Evolutionary conservation across 2,329 filamentous ascomycete species (phyloP).

Genomic region (Dactylella cylindrospora): DNA sequence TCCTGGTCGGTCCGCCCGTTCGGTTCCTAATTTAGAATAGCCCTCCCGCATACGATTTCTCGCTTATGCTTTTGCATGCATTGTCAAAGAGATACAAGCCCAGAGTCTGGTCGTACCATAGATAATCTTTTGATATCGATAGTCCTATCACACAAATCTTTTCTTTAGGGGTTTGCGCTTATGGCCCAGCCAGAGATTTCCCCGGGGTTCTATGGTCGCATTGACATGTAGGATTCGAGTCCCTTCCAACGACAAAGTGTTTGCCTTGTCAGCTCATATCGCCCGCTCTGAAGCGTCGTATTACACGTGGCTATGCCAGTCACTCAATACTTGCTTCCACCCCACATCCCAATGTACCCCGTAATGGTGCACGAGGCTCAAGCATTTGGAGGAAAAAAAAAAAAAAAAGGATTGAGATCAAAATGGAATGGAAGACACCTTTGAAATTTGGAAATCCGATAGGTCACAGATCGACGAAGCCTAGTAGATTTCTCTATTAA

Average conservation of each 20-base stretch:
- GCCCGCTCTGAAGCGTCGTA: slow-evolving; percentile 8
- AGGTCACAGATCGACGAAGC: slow-evolving; percentile 6
- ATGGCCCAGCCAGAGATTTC: slow-evolving; percentile 12
- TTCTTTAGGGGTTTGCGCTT: slow-evolving; percentile 32
- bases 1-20: too few species aligned
- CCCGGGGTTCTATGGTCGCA: slow-evolving; percentile 3
- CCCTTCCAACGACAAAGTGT: neutral
- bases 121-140: slow-evolving; percentile 38
- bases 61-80: slow-evolving; percentile 44
- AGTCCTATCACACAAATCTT: slow-evolving; percentile 26
- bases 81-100: too few species aligned
- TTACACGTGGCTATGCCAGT: slow-evolving; percentile 43
- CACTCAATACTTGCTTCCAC: slow-evolving; percentile 3
- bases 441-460: slow-evolving; percentile 3
- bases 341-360: slow-evolving; percentile 8
- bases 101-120: too few species aligned
- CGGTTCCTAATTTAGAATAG: slow-evolving; percentile 44
- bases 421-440: too few species aligned
- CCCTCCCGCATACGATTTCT: slow-evolving; percentile 42
- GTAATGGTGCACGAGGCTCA: too few species aligned
- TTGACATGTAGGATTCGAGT: slow-evolving; percentile 40
- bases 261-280: slow-evolving; percentile 3
- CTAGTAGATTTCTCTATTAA: slow-evolving; percentile 10
- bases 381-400: too few species aligned
- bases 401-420: too few species aligned